These are phyloP conservation scores for Sporodiniella umbellata DNA, from an alignment of 371 early-diverging fungal genomes.

Conservation along the genomic window DNA sequence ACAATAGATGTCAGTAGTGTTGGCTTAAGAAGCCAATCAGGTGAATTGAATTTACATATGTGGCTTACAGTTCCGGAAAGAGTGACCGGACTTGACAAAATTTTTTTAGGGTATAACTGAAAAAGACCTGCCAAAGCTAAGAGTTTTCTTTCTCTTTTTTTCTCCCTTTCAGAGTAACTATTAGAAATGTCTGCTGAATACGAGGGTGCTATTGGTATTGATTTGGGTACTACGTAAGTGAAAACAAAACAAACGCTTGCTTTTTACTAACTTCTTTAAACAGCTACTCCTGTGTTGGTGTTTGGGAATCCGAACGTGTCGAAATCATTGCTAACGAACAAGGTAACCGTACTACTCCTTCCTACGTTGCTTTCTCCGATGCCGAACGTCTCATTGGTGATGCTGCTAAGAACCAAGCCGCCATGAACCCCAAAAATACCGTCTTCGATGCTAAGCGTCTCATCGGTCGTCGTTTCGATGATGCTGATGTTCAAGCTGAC, in stretches of 20 bases:
- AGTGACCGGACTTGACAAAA: conserved; percentile 4
- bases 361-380: conserved; percentile 89
- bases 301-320: conserved; percentile 65
- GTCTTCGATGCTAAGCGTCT: conserved; percentile 96
- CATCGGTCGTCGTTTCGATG: conserved; percentile 92
- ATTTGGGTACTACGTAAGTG: conserved; percentile 42
- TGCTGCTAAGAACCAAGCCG: conserved; percentile 85
- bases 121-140: background rate
- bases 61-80: background rate
- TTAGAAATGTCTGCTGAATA: conserved; percentile 62
- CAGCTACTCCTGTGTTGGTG: conserved; percentile 83
- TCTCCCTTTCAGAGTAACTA: conserved; percentile 5
- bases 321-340: conserved; percentile 88
- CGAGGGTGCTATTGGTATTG: conserved; percentile 70
- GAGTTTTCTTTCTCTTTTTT: conserved; percentile 9
- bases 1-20: background rate
- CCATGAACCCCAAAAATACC: conserved; percentile 84
- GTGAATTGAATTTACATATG: background rate
- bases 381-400: conserved; percentile 84
- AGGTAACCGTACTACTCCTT: conserved; percentile 91
- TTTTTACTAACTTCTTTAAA: background rate
- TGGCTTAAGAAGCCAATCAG: background rate
- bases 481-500: conserved; percentile 84
- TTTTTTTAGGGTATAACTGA: conserved; percentile 17
- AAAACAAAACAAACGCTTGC: too few species aligned